phyloP scores from a whole-genome alignment of 805 yeast species.

The Saturnispora diversa region DNA sequence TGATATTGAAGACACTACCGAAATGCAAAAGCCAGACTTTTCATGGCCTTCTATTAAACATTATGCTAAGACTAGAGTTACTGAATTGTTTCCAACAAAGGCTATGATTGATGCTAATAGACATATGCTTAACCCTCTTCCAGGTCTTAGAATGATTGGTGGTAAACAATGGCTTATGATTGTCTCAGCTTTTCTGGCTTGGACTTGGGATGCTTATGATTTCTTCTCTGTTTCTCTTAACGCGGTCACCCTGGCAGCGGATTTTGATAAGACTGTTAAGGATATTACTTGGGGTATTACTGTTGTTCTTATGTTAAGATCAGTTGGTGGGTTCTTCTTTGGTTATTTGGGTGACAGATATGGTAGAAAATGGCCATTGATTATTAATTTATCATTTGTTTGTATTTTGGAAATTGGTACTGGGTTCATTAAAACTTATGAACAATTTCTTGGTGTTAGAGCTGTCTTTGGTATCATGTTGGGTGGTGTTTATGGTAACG shows the following conservation, averaged over 20 bases:
- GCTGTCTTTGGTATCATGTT: conserved; percentile 54
- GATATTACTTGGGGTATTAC: conserved; percentile 62
- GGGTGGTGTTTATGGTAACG: conserved; percentile 51
- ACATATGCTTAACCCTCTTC: conserved; percentile 54
- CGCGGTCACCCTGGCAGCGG: conserved; percentile 38
- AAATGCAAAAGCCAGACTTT: conserved; percentile 26
- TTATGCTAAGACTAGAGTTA: conserved; percentile 39
- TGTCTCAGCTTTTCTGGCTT: conserved; percentile 43
- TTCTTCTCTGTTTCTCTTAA: conserved; percentile 51
- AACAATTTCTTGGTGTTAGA: conserved; percentile 54
- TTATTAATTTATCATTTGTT: conserved; percentile 38
- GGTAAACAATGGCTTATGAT: conserved; percentile 52
- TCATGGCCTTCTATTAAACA: conserved; percentile 26
- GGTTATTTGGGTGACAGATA: conserved; percentile 52
- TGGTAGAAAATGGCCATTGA: conserved; percentile 55
- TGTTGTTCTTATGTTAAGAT: conserved; percentile 57
- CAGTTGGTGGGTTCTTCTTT: conserved; percentile 57
- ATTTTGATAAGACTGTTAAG: conserved; percentile 37
- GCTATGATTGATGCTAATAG: conserved; percentile 31
- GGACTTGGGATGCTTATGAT: conserved; percentile 65
- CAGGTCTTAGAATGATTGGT: conserved; percentile 41
- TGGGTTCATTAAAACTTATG: conserved; percentile 49
- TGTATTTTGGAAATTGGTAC: conserved; percentile 53
- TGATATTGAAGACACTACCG: conserved; percentile 6
- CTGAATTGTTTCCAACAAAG: conserved; percentile 42